Evolutionary conservation across 305 asterid genomes (phyloP).

Genomic region (Lippia alba): DNA sequence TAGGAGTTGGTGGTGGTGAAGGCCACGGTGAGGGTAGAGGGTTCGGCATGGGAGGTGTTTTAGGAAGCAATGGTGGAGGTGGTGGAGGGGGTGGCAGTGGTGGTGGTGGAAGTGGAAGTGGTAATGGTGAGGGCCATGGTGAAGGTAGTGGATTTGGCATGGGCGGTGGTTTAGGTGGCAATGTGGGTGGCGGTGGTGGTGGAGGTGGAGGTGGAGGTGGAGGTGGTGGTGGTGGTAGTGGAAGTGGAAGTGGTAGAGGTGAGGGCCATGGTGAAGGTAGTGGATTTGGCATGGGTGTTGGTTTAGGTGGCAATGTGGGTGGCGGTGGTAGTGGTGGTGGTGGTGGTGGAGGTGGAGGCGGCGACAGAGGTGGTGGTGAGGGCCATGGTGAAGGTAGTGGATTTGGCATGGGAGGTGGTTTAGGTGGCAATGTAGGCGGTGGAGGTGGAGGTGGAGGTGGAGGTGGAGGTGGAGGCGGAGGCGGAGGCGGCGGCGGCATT

Average conservation of each 20-base stretch:
- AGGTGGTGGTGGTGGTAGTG: neutral
- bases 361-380: neutral
- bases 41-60: neutral
- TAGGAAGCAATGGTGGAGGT: neutral
- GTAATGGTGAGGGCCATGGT: neutral
- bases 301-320: neutral
- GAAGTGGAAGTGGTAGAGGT: neutral
- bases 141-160: neutral
- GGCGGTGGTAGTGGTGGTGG: neutral
- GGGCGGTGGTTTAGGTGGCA: neutral
- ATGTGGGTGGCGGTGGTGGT: neutral
- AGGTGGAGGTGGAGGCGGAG: neutral
- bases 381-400: neutral
- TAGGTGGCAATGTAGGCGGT: neutral
- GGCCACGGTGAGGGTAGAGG: neutral
- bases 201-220: neutral
- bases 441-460: neutral
- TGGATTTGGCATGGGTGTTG: neutral
- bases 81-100: neutral
- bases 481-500: neutral
- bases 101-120: neutral
- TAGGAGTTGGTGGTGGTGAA: neutral
- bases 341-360: neutral
- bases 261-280: neutral
- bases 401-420: neutral